Conservation (phyloP, 2,329 filamentous ascomycete genomes). For the Mycosphaerella sp. region DNA sequence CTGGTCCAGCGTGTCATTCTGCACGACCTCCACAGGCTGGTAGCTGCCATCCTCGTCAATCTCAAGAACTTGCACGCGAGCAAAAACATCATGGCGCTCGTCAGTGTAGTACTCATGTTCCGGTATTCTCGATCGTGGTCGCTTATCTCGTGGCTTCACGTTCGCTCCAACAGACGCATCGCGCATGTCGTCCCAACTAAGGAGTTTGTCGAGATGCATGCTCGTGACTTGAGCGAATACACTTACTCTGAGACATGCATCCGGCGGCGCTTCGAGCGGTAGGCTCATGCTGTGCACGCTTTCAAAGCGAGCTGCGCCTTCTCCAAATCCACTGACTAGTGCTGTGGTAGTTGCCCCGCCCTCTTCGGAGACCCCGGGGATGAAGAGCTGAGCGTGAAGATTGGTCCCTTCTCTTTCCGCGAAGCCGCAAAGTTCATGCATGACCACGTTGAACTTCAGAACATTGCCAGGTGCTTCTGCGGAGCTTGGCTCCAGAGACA, state of each 20-base stretch:
- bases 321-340: constrained; percentile 90
- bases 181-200: constrained; percentile 98
- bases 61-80: constrained; percentile 81
- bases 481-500: constrained; percentile 88
- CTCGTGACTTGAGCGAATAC: constrained; percentile 85
- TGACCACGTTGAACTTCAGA: constrained; percentile 96
- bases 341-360: constrained; percentile 89
- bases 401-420: constrained; percentile 92
- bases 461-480: constrained; percentile 87
- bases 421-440: constrained; percentile 93
- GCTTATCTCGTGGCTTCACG: constrained; percentile 41
- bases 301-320: constrained; percentile 86
- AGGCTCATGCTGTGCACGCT: constrained; percentile 98
- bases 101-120: constrained; percentile 91
- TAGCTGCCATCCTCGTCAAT: constrained; percentile 89
- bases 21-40: constrained; percentile 83
- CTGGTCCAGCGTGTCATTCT: constrained; percentile 73
- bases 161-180: constrained; percentile 57
- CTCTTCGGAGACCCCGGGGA: constrained; percentile 82
- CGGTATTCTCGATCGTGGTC: constrained; percentile 63
- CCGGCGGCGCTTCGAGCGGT: constrained; percentile 67
- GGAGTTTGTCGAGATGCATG: constrained; percentile 93
- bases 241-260: constrained; percentile 72
- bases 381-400: constrained; percentile 94
- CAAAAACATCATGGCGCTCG: constrained; percentile 89